Percentiles rank a stretch among this genome's conserved stretches.
These are phyloP conservation scores for Verticillium zaregamsianum DNA, from an alignment of 2,329 filamentous ascomycete species.

Conservation along the genomic window DNA sequence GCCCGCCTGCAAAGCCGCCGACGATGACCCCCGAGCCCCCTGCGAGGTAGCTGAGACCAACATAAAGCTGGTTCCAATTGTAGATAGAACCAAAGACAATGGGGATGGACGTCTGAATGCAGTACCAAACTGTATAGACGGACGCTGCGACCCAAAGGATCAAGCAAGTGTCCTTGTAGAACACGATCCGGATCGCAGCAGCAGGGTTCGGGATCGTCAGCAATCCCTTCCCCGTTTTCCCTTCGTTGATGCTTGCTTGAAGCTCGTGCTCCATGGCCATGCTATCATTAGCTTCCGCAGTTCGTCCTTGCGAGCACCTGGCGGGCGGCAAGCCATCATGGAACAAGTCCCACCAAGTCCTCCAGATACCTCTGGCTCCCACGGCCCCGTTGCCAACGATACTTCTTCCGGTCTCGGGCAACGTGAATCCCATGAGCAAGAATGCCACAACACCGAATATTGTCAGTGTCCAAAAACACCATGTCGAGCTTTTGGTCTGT, in stretches of 20 bases:
- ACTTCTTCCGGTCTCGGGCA: constrained; percentile 41
- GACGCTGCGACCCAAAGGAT: neutral
- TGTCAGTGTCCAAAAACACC: constrained; percentile 52
- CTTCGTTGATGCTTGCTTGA: neutral
- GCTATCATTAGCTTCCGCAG: neutral
- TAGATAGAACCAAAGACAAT: neutral
- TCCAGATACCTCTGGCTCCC: neutral
- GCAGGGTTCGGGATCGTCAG: neutral
- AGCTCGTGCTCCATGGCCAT: neutral
- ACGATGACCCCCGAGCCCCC: neutral
- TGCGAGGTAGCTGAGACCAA: neutral
- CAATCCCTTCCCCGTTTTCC: neutral
- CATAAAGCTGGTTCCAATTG: neutral
- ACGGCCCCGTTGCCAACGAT: constrained; percentile 37
- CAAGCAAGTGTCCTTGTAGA: neutral
- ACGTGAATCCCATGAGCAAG: constrained; percentile 32
- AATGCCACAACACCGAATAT: constrained; percentile 35
- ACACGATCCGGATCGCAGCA: neutral
- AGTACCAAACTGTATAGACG: neutral
- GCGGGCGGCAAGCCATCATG: too few relatives aligned
- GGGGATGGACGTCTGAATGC: neutral
- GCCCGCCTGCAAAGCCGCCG: neutral
- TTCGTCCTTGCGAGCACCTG: neutral
- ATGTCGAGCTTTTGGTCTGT: constrained; percentile 43
- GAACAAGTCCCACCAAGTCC: neutral